Percentiles rank a stretch among this genome's conserved stretches.
These are phyloP conservation scores for Hippophae gyantsensis DNA, from an alignment of 306 rosid species.

Conservation along the genomic window DNA sequence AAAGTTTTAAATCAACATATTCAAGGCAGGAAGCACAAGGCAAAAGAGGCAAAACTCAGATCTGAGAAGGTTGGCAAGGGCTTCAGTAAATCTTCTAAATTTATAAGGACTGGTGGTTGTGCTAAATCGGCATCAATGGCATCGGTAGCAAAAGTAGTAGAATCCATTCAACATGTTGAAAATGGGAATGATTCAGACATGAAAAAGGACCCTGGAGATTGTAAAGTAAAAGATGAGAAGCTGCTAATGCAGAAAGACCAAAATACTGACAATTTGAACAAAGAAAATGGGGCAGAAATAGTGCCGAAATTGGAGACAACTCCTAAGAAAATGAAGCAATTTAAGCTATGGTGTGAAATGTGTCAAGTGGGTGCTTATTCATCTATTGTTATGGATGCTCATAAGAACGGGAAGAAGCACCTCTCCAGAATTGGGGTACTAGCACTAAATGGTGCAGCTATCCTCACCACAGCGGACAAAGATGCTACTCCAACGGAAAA, in stretches of 20 bases:
- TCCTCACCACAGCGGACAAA: too few relatives aligned
- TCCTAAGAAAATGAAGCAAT: constrained; percentile 1
- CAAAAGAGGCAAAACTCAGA: constrained; percentile 28
- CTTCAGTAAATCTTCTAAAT: constrained; percentile 9
- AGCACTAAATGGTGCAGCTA: too few relatives aligned
- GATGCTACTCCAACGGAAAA: too few relatives aligned
- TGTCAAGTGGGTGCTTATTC: constrained; percentile 28
- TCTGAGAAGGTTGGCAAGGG: constrained; percentile 11
- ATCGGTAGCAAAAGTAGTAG: constrained; percentile 13
- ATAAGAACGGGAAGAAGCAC: constrained; percentile 41
- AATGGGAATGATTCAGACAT: constrained; percentile 4
- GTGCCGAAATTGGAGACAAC: background rate
- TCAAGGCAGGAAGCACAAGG: constrained; percentile 60
- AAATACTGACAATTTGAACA: constrained; percentile 1
- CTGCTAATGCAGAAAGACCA: constrained; percentile 12
- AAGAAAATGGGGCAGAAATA: constrained; percentile 1
- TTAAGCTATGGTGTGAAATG: constrained; percentile 32
- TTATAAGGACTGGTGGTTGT: constrained; percentile 1
- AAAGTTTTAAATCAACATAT: constrained; percentile 34
- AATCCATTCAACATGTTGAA: constrained; percentile 8
- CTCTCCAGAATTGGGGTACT: too few relatives aligned
- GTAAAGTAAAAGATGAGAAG: constrained; percentile 13
- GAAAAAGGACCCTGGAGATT: background rate
- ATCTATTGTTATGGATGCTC: constrained; percentile 25
- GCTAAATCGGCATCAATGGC: constrained; percentile 13